These are phyloP conservation scores for Populus hybrid DNA, from an alignment of 441 rosid species.

Conservation along the genomic window DNA sequence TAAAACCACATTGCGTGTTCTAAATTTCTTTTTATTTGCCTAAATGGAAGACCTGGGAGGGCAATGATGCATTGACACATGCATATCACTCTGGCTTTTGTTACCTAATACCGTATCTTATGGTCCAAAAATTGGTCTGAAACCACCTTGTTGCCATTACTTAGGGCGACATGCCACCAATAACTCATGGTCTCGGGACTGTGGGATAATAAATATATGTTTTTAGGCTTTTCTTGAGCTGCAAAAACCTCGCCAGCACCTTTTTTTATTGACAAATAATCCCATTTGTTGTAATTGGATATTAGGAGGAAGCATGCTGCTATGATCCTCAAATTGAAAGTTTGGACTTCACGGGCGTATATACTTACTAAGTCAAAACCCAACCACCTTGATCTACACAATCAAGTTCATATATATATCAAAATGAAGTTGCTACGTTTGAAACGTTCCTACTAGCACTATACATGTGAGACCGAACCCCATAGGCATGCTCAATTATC, in stretches of 20 bases:
- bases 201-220: neutral
- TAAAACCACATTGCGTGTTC: constrained; percentile 6
- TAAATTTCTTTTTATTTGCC: neutral
- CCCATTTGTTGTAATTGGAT: neutral
- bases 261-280: neutral
- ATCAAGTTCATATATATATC: neutral
- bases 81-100: neutral
- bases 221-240: too few species aligned
- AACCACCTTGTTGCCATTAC: neutral
- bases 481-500: neutral
- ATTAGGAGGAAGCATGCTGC: neutral
- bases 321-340: neutral
- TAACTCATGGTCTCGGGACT: neutral
- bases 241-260: too few species aligned
- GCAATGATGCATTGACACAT: neutral
- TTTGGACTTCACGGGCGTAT: neutral
- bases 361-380: neutral
- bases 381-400: neutral
- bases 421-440: neutral
- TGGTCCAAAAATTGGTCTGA: neutral
- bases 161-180: neutral
- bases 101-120: constrained; percentile 7
- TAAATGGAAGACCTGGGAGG: neutral
- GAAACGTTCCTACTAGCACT: neutral
- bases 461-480: neutral